Evolutionary conservation across 2,329 filamentous ascomycete species (phyloP), one percentile per base, ranked within the genome.

Genomic region (Cladosporium sp.): DNA sequence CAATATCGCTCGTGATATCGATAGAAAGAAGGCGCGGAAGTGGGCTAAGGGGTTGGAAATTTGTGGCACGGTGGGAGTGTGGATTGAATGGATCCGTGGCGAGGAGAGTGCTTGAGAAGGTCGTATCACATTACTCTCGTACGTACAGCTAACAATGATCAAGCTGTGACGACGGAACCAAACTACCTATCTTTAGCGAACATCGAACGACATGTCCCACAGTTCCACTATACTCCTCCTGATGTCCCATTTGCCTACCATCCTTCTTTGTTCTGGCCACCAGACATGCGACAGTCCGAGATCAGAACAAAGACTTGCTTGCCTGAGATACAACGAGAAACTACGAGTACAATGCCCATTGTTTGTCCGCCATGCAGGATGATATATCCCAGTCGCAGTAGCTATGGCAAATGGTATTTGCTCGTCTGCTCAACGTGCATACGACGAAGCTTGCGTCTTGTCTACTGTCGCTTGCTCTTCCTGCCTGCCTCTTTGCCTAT

Each of bases 21-120:
- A 66, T 14, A 65, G 68, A 57, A 67, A 68, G 61, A 72, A 67
- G 21, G 67, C 67, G 7, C 77, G 74, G 67, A 76, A 77, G 69
- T 51, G 84, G 63, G 80, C 74, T 1, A 77, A 71, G 64, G 83
- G 80, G 63, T 66, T 86, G 65, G 82, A 83, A 59, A 68, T 82
- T 4, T 78, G 75, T 65, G 82, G 79, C 39, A 81, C 85, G 74
- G 67, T 86, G 49, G 81, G 81, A 0, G 75, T 85, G 28, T 86
- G 83, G 82, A 76, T 78, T 10, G 83, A 85, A 74, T 86, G 82
- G 81, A 68, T 84, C 34, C 46, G 60, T 67, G 68, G 64, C 66
- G 39, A 64, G 59, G 28, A 64, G 18, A 21, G 26, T 32, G 5
- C 51, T 54, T 54, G 25, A 53, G 26, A 2, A n/a, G n/a, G n/a